Evolutionary conservation across 148 eudicot species (phyloP).

Genomic region (Arctostaphylos glauca): DNA sequence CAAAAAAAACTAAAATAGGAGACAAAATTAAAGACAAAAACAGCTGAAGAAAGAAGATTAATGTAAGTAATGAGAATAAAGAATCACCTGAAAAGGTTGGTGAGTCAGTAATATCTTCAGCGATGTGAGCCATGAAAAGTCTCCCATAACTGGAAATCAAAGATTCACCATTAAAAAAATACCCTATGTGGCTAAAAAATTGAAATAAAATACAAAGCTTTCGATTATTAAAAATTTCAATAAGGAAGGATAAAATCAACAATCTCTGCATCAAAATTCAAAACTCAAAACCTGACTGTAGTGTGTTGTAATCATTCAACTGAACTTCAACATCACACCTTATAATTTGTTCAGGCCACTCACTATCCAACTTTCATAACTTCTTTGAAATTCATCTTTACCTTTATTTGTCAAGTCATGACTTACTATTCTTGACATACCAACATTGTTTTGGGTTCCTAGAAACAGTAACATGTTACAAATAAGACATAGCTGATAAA

Average conservation of each 20-base stretch:
- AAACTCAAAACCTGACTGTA: not conserved
- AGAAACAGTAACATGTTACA: not conserved
- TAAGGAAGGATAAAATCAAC: not conserved
- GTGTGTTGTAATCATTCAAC: not conserved
- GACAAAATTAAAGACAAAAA: not conserved
- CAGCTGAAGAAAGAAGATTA: not conserved
- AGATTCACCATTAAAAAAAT: constrained; percentile 1
- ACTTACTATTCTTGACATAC: not conserved
- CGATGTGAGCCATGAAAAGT: constrained; percentile 74
- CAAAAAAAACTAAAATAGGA: not conserved
- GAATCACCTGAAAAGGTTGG: constrained; percentile 70
- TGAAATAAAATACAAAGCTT: not conserved
- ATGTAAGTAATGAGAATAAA: not conserved
- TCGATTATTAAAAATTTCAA: not conserved
- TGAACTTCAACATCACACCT: not conserved
- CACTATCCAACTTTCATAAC: not conserved
- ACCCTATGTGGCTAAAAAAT: not conserved
- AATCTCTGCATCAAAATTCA: not conserved
- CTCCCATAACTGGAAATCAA: constrained; percentile 60
- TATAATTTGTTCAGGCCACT: not conserved
- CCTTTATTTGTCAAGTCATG: constrained; percentile 2
- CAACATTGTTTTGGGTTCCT: not conserved
- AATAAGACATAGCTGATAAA: not conserved
- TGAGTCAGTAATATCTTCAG: constrained; percentile 74
- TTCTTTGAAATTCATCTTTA: not conserved